Evolutionary conservation across 2,329 filamentous ascomycete genomes (phyloP).

Genomic region (Ilyonectria destructans): DNA sequence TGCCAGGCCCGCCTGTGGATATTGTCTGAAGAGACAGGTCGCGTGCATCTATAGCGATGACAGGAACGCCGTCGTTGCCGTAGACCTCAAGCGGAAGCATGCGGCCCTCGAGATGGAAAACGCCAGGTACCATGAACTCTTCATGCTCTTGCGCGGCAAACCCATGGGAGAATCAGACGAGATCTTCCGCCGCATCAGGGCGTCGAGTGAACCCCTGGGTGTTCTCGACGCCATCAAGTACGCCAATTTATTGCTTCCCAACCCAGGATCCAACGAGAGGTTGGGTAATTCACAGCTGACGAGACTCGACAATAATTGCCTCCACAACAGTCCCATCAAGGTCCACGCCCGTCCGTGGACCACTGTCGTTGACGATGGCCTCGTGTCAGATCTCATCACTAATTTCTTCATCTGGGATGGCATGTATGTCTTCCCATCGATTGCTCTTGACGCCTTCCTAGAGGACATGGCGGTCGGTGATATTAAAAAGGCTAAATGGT

Average conservation of each 20-base stretch:
- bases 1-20: neutral
- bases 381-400: conserved; percentile 11
- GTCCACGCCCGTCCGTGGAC: conserved; percentile 15
- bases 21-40: conserved; percentile 2
- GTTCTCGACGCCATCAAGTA: neutral
- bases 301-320: neutral
- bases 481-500: neutral
- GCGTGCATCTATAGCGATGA: conserved; percentile 6
- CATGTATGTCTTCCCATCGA: neutral
- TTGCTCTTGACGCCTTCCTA: neutral
- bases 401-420: conserved; percentile 8
- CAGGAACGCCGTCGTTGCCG: neutral
- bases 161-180: neutral
- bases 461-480: neutral
- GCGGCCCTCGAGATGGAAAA: neutral
- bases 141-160: neutral
- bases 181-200: neutral
- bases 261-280: neutral
- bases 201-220: neutral
- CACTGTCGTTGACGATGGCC: neutral
- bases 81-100: conserved; percentile 5
- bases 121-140: neutral
- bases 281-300: neutral
- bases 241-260: neutral
- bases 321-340: conserved; percentile 1